Evolutionary conservation across 352 stramenopile species (phyloP), one percentile per base, ranked within the genome.

Genomic region (Pythium pyrilobum): DNA sequence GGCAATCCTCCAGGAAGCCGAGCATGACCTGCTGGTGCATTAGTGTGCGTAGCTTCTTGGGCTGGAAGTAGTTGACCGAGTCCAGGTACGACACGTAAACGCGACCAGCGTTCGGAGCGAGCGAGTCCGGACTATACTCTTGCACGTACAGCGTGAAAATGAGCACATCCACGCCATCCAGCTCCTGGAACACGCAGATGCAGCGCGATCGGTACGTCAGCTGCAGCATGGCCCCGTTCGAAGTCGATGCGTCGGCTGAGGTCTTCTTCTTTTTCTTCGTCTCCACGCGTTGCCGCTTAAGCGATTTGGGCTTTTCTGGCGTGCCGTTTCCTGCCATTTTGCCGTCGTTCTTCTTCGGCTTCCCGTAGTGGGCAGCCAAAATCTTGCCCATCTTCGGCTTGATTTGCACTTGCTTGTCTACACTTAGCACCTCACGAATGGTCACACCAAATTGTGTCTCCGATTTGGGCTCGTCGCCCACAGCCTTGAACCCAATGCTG

Each of bases 131-230:
- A 0, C 80, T 78, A 52, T 93, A 96, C 45, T 96, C 86, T 67
- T 96, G 84, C 8, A 96, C 84, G 53, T 95, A 96, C 34, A 96
- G 52, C 40, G 85, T 92, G 56, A 96, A 96, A 40, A 96, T 90
- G 13, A 93, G 52, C 6, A 96, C 85, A 64, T 96, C 86, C 4
- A 93, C 81, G 18, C 86, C 84, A 50, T 95, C 82, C 24, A 93
- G 69, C 56, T 93, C 81, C 68, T 96, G 86, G 51, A 96, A 96
- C 21, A 96, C 82, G 32, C 81, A 94, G 53, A 96, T 94, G 46
- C 84, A 94, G n/a, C 82, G 82, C 11, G 85, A 92, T 5, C 82
- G 74, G 62, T 95, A 95, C 48, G 84, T 92, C 29, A 95, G 45
- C 48, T 92, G 77, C 25, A 95, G 76, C 29, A 69, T 59, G n/a